Base-by-base conservation (phyloP, 352 stramenopile genomes). In the Aphanomyces invadans region DNA sequence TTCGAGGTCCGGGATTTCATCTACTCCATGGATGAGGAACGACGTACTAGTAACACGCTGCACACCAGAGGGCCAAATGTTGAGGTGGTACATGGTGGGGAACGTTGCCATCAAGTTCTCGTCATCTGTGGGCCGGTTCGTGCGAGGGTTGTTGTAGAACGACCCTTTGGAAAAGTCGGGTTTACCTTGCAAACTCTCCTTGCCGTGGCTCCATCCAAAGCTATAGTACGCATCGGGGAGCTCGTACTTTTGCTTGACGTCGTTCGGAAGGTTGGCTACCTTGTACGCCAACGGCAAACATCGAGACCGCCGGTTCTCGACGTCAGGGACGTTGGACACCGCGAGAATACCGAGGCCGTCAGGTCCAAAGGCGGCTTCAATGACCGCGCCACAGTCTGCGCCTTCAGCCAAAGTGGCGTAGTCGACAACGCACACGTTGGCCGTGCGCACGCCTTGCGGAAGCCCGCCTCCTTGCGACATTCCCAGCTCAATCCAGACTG, bases 111-210 rank as follows among this genome's bases (percentile, higher is more conserved):
- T 87, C 31, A 96, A 74, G 49, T 81, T 70, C 28, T 92, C 74
- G 73, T 96, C 75, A 57, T 80, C 71, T 4, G 84, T 87, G 15
- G 90, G 80, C 56, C 81, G 72, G 79, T 98, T 97, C 23, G 77
- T 79, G 56, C 98, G 72, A 3, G 95, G 94, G 79, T 99, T 99
- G 74, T 97, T 98, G 78, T 99, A 99, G 73, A 97, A 99, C 60
- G 86, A 97, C 2, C 88, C 95, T 73, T 99, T 99, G 64, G 86
- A 87, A 60, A 86, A 88, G 76, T 99, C 95, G 1, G 92, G 91
- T 68, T 92, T 84, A 70, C 95, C 90, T 70, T 92, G 79, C 21
- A 98, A 70, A 46, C 93, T 97, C 78, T 98, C 95, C 75, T 98
- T 99, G 53, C 95, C 95, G 71, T 97, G 91, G 64, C 83, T 97